Base-by-base conservation (phyloP, 2,329 filamentous ascomycete species). In the Fusarium sp. region DNA sequence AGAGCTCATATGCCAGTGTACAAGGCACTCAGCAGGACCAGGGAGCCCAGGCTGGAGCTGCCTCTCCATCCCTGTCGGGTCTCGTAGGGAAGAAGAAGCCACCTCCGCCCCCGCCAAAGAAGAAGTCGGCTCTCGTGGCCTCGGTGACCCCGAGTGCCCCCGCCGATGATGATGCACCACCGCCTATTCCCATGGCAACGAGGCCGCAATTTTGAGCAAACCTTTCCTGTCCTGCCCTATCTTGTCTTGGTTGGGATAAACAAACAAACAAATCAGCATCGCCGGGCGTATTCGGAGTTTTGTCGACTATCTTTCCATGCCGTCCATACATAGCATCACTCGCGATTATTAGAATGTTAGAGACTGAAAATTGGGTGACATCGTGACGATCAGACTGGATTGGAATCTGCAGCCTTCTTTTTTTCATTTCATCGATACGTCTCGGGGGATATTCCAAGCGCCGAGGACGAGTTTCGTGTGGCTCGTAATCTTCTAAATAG, bases 101-200 rank as follows among this genome's bases (percentile, higher is more conserved):
- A 29, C 86, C 88, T 42, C 87, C 88, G 18, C 87, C 87, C 10
- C 86, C 86, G 20, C 83, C 86, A 4, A 89, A 88, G 82, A 90
- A 88, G 82, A 89, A 88, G 77, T 83, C 85, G 3, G 81, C 76
- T 9, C 72, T 88, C 52, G 74, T 77, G 6, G 75, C 69, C 18
- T 69, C 69, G 20, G 59, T 62, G 13, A 56, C 68, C 52, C 42
- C 67, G 25, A 56, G 64, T 47, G 54, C 70, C 10, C 68, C 69
- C 9, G 75, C 75, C 8, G 78, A 80, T 42, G 81, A 79, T 6
- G 82, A 80, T 50, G 78, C 73, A 18, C 87, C 88, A 11, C 89
- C 89, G 6, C 88, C 89, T 0, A 82, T 91, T 47, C 89, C 89
- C 16, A 78, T 87, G 80, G 81, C 85, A 60, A 89, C 88, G 4